These are phyloP conservation scores for Coniochaeta sp. DNA, from an alignment of 2,329 filamentous ascomycete genomes.

Conservation along the genomic window DNA sequence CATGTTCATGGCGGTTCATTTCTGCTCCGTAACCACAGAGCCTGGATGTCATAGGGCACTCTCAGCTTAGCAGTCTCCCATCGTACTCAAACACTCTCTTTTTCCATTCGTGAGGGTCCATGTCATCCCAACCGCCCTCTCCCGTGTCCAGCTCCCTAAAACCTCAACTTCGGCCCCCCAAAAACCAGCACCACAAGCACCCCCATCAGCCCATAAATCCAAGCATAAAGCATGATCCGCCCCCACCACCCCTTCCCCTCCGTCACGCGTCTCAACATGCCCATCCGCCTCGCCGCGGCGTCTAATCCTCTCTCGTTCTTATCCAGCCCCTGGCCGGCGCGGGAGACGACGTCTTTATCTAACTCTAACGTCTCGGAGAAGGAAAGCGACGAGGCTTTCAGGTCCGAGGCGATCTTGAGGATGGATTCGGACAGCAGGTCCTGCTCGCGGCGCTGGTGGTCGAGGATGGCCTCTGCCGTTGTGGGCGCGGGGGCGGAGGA, in stretches of 20 bases:
- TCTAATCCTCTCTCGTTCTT: conserved; percentile 71
- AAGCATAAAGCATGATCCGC: conserved; percentile 73
- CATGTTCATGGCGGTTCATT: too few relatives aligned
- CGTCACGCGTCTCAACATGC: conserved; percentile 67
- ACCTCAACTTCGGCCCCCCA: conserved; percentile 79
- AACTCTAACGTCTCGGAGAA: conserved; percentile 67
- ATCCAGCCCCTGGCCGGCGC: conserved; percentile 69
- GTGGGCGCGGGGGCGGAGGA: conserved; percentile 13
- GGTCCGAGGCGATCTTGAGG: conserved; percentile 67
- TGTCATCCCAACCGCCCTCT: background rate
- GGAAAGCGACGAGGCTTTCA: conserved; percentile 67
- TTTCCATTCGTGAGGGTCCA: too few relatives aligned
- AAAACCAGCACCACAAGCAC: conserved; percentile 73
- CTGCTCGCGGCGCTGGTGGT: conserved; percentile 74
- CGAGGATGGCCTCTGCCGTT: conserved; percentile 64
- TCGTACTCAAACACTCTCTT: too few relatives aligned
- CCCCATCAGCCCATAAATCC: conserved; percentile 80
- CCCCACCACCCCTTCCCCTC: conserved; percentile 88
- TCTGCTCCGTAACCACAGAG: too few relatives aligned
- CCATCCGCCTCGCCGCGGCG: conserved; percentile 70
- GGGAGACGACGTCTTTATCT: conserved; percentile 63
- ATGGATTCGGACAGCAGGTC: conserved; percentile 76
- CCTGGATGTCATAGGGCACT: too few relatives aligned
- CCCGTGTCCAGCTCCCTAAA: conserved; percentile 37
- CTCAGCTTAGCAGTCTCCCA: too few relatives aligned